Percentiles rank a stretch among this genome's conserved stretches.
Evolutionary conservation across 2,329 filamentous ascomycete genomes (phyloP).

Genomic region (Samsoniella hepiali): DNA sequence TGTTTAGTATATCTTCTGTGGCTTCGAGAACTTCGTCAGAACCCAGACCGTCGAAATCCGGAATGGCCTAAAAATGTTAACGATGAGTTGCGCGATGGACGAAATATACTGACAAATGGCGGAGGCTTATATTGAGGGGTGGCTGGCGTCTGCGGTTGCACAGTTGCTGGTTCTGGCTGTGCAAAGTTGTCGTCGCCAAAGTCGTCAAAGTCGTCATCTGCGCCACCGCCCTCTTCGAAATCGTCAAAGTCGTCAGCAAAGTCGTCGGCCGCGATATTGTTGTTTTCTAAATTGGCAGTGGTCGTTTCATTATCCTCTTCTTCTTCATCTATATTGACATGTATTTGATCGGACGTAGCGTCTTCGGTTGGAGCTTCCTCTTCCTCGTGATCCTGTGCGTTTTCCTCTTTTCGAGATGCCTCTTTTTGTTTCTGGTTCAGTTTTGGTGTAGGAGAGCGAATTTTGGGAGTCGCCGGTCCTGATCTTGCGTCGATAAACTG

Average conservation of each 20-base stretch:
- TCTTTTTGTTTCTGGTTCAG: constrained; percentile 55
- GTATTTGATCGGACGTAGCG: not conserved
- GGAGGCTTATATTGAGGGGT: constrained; percentile 37
- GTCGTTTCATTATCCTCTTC: constrained; percentile 21
- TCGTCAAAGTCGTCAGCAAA: constrained; percentile 62
- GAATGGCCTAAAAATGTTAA: constrained; percentile 52
- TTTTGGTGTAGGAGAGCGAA: constrained; percentile 54
- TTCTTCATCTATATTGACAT: constrained; percentile 36
- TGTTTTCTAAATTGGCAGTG: constrained; percentile 19
- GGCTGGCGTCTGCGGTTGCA: constrained; percentile 28
- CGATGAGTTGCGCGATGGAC: not conserved
- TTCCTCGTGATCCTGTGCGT: constrained; percentile 53
- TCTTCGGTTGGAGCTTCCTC: constrained; percentile 24
- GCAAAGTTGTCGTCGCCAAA: constrained; percentile 74
- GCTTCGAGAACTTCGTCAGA: constrained; percentile 58
- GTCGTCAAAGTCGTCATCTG: constrained; percentile 59
- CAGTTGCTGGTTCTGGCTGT: constrained; percentile 33
- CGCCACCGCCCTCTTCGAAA: constrained; percentile 57
- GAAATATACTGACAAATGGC: constrained; percentile 43
- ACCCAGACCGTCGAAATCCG: constrained; percentile 62
- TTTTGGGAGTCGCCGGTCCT: constrained; percentile 40
- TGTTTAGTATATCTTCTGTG: constrained; percentile 63
- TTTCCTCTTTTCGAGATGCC: constrained; percentile 53
- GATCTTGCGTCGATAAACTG: constrained; percentile 68
- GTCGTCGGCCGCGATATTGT: constrained; percentile 41